Base-by-base conservation (phyloP, 2,329 filamentous ascomycete genomes). In the Stenocarpella maydis region DNA sequence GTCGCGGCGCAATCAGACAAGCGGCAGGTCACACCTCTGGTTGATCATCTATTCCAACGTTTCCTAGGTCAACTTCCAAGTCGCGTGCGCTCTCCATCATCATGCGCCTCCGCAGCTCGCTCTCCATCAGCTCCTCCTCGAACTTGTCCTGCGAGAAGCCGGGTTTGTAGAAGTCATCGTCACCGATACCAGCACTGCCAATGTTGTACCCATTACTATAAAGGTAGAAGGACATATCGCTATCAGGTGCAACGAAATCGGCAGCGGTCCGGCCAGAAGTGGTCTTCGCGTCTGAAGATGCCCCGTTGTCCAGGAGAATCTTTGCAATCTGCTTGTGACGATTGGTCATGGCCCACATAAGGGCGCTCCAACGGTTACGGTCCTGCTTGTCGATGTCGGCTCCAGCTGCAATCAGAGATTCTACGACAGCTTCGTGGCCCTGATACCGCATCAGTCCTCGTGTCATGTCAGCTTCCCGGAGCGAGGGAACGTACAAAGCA, bases 281-380 rank as follows among this genome's bases (percentile, higher is more conserved):
- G 1, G 96, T 98, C 79, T 97, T 97, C 74, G 97, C 92, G 76
- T 98, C 95, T 3, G 95, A 92, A n/a, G 95, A 97, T 24, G 96
- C 96, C 19, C 95, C 95, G 76, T 96, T 93, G 78, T 99, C 95
- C 41, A 99, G 87, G 19, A 99, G 84, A 14, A 94, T 86, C 80
- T 98, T 98, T 43, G 95, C 95, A 74, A 99, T 99, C 58, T 90
- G 91, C 81, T 98, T 98, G 81, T 99, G 96, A 69, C 95, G 86
- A 80, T 99, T 99, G 68, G 96, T 99, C 93, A 98, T 98, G 61
- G 96, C 95, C 96, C 96, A 99, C 95, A 99, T 99, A 71, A 99
- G 85, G 17, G 96, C 93, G 76, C 93, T 98, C 96, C 96, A 99
- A 77, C 97, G 92, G 78, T 98, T 98, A 72, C 91, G 92, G 78